These are phyloP conservation scores for Russula vinacea DNA, from an alignment of 768 basidiomycete species.

Conservation along the genomic window DNA sequence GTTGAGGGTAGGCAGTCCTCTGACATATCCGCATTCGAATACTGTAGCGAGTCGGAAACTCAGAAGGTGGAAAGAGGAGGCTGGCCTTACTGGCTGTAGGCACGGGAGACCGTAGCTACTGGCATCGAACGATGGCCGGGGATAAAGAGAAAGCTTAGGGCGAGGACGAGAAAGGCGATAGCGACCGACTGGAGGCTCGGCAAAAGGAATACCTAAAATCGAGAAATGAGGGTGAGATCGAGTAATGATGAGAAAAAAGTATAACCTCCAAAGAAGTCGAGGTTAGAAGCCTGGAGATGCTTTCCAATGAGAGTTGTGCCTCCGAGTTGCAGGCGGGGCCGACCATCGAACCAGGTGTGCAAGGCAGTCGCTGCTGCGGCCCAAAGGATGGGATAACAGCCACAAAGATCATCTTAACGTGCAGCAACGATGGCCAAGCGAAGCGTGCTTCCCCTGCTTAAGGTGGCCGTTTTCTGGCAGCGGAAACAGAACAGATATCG, in stretches of 20 bases:
- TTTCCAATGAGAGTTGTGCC: conserved; percentile 32
- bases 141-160: conserved; percentile 27
- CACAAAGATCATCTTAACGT: too few relatives aligned
- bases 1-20: conserved; percentile 51
- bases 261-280: conserved; percentile 38
- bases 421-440: conserved; percentile 10
- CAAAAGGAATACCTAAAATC: conserved; percentile 38
- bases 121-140: conserved; percentile 35
- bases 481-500: not conserved
- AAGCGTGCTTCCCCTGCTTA: conserved; percentile 31
- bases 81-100: conserved; percentile 31
- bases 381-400: not conserved
- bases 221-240: not conserved
- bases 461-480: conserved; percentile 4
- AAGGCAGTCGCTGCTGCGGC: not conserved
- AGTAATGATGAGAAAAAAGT: not conserved
- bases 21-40: conserved; percentile 30
- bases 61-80: not conserved
- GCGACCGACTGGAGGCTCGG: conserved; percentile 36
- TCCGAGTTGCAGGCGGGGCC: conserved; percentile 28
- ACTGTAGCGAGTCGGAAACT: not conserved
- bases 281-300: conserved; percentile 19
- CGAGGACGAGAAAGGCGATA: conserved; percentile 36
- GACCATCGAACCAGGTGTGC: too few relatives aligned
- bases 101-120: conserved; percentile 35